These are phyloP conservation scores for Penicillium angulare DNA, from an alignment of 495 filamentous ascomycete genomes.

Conservation along the genomic window DNA sequence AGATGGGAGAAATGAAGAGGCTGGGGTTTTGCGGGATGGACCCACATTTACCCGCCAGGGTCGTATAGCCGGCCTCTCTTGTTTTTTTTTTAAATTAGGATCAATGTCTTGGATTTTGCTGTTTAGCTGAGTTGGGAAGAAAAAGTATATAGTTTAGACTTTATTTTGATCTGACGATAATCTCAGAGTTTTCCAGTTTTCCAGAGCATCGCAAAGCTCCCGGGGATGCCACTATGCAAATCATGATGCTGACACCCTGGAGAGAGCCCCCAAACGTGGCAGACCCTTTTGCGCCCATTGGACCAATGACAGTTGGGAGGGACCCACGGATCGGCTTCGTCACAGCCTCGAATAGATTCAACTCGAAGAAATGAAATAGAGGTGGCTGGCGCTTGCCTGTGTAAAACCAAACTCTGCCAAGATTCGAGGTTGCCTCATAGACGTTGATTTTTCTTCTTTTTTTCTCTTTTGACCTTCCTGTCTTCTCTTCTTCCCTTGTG, in stretches of 20 bases:
- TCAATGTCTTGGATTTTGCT: too few relatives aligned
- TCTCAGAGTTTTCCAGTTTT: too few relatives aligned
- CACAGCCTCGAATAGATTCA: too few relatives aligned
- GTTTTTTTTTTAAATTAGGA: too few relatives aligned
- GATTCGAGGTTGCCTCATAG: background rate
- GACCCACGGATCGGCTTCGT: constrained; percentile 26
- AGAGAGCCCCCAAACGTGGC: constrained; percentile 15
- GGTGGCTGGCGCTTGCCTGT: constrained; percentile 9
- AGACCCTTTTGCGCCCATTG: constrained; percentile 3
- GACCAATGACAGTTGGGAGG: constrained; percentile 9
- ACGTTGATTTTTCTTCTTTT: background rate
- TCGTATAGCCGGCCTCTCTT: background rate
- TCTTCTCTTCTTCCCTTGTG: background rate
- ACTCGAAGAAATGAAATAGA: background rate
- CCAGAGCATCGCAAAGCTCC: too few relatives aligned
- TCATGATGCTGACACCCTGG: too few relatives aligned
- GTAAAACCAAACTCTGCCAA: background rate
- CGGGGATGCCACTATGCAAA: too few relatives aligned
- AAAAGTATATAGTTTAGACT: too few relatives aligned
- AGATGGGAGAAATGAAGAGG: constrained; percentile 4
- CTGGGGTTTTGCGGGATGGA: background rate
- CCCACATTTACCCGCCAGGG: background rate
- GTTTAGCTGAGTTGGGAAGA: too few relatives aligned
- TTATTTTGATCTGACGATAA: too few relatives aligned
- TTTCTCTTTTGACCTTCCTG: background rate